Evolutionary conservation across 2,329 filamentous ascomycete genomes (phyloP), one percentile per base, ranked within the genome.

Genomic region (Fusarium sp.): DNA sequence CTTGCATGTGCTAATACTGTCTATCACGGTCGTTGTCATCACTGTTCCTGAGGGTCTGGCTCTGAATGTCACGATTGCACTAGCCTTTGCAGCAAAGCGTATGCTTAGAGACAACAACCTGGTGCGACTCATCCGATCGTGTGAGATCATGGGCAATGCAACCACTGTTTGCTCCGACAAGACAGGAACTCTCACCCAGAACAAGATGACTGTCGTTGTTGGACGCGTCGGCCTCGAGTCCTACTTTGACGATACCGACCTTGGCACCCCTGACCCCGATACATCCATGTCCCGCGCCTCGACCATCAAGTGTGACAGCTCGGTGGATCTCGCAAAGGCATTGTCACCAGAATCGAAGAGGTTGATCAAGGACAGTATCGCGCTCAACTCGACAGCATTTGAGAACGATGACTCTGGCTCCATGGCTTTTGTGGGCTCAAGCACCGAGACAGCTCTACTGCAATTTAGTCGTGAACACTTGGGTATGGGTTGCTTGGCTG

Each of bases 131-230:
- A 81, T 92, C 37, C 85, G 88, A 60, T 89, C 90, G 2, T 90
- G 89, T 74, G 90, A 92, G 74, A 90, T 89, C 7, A 92, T 92
- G 90, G 90, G 90, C 9, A 91, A 91, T 75, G 89, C 89, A 10
- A 92, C 90, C 0, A 90, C 87, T 9, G 87, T 92, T 58, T 92
- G 90, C 78, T 92, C 90, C 1, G 91, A 92, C 76, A 92, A 92
- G 80, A 92, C 90, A 0, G 91, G 91, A 5, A 92, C 91, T 1
- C 82, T 92, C 24, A 92, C 90, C 0, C 87, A 91, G 72, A 91
- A 92, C 73, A 88, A 89, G 73, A 92, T 92, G 90, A 88, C 85
- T 4, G 87, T 90, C 4, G 89, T 91, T 18, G 85, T 86, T 39
- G 90, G 89, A 9, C 88, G 88, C 11, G 74, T 91, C 35, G 89